Evolutionary conservation across 192 early-diverging fungal species (phyloP).

Genomic region (Mortierella claussenii): DNA sequence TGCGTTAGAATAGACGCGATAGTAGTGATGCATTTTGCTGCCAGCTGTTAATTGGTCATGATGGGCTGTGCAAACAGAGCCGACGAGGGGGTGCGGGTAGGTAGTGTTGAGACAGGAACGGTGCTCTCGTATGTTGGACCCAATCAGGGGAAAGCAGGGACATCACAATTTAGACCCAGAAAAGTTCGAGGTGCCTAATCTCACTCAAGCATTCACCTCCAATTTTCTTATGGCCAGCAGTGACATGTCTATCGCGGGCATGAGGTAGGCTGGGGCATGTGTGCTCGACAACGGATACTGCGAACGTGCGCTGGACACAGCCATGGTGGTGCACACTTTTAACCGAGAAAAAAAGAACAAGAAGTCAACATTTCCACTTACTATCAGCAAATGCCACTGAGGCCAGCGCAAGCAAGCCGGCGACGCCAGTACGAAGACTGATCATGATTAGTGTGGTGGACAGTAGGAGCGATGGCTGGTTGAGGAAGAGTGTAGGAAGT

Average conservation of each 20-base stretch:
- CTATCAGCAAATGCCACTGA: conserved; percentile 44
- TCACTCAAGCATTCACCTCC: no score
- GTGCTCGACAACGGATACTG: neutral
- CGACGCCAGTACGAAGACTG: conserved; percentile 27
- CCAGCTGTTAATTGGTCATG: neutral
- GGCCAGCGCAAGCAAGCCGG: conserved; percentile 35
- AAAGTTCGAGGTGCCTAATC: no score
- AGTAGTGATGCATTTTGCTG: no score
- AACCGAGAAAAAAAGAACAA: neutral
- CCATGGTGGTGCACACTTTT: neutral
- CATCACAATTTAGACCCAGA: no score
- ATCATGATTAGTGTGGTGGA: conserved; percentile 25
- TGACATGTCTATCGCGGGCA: no score
- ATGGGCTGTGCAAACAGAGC: neutral
- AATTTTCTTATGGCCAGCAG: no score
- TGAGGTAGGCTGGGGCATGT: neutral
- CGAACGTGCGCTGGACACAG: neutral
- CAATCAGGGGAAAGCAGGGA: no score
- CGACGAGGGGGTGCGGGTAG: neutral
- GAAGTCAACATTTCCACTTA: conserved; percentile 13
- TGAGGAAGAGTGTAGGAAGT: neutral
- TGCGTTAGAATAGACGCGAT: no score
- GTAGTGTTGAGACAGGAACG: neutral
- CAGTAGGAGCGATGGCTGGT: neutral
- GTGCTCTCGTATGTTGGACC: no score